Evolutionary conservation across 2,329 filamentous ascomycete species (phyloP).

Genomic region (Diaporthe batatas): DNA sequence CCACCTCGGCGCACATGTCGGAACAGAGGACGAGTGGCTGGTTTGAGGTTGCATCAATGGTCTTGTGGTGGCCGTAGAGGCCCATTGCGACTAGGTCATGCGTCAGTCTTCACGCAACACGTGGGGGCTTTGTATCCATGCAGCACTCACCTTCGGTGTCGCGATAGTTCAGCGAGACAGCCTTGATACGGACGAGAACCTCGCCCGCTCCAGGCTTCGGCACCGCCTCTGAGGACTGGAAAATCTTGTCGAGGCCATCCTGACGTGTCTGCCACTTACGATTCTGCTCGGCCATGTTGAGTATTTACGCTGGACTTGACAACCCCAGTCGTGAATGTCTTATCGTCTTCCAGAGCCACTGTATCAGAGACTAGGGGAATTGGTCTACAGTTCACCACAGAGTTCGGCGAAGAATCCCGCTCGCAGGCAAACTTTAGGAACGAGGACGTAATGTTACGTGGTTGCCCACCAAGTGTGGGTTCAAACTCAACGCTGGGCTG

Average conservation of each 20-base stretch:
- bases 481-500: neutral
- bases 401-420: neutral
- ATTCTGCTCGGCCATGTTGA: conserved; percentile 35
- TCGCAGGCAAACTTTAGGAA: neutral
- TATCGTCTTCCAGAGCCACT: neutral
- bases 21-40: conserved; percentile 72
- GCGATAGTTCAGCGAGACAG: conserved; percentile 64
- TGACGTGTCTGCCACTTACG: conserved; percentile 67
- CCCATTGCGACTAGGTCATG: conserved; percentile 69
- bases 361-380: neutral
- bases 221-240: conserved; percentile 57
- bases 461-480: neutral
- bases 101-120: neutral
- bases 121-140: too few relatives aligned
- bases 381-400: neutral
- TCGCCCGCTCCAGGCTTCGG: conserved; percentile 64
- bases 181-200: conserved; percentile 61
- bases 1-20: conserved; percentile 76
- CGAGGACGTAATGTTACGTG: neutral
- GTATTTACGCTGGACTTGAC: neutral
- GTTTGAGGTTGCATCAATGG: conserved; percentile 55
- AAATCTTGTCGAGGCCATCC: conserved; percentile 68
- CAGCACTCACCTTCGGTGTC: conserved; percentile 60
- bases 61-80: conserved; percentile 75
- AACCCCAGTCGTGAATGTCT: too few relatives aligned